A percentile compares a stretch with the other conserved stretches of the same genome.
Evolutionary conservation across 257 asterid species (phyloP).

Genomic region (Petunia axillaris): DNA sequence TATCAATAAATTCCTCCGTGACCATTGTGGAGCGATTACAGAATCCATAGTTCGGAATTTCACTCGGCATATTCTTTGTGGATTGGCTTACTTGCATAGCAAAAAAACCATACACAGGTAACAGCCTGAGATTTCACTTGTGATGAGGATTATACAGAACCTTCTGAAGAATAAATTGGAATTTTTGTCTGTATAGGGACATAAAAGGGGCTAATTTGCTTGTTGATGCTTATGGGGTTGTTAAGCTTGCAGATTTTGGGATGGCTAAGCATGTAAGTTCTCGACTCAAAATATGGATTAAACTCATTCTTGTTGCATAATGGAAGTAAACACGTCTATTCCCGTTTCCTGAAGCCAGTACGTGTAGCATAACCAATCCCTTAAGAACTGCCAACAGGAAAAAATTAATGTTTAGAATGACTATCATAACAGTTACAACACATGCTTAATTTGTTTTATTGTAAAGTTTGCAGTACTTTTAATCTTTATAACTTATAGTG

Average conservation of each 20-base stretch:
- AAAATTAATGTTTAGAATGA: not conserved
- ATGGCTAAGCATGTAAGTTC: constrained; percentile 90
- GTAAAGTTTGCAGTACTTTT: constrained; percentile 27
- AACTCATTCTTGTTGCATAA: constrained; percentile 4
- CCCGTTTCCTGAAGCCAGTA: constrained; percentile 2
- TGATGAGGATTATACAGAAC: not conserved
- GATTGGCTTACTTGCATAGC: constrained; percentile 88
- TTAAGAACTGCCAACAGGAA: not conserved
- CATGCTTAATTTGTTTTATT: constrained; percentile 8
- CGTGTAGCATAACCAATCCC: not conserved
- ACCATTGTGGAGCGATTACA: constrained; percentile 83
- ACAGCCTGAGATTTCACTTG: not conserved
- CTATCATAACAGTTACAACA: not conserved
- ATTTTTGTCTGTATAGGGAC: constrained; percentile 51
- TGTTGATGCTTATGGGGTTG: constrained; percentile 92
- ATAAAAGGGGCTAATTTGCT: constrained; percentile 93
- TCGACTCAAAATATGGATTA: constrained; percentile 21
- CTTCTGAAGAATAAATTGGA: constrained; percentile 3
- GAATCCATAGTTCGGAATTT: constrained; percentile 89
- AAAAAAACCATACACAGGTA: constrained; percentile 92
- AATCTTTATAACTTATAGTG: not conserved
- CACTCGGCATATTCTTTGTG: constrained; percentile 89
- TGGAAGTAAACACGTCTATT: not conserved
- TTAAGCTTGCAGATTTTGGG: constrained; percentile 98
- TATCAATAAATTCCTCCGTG: constrained; percentile 70